Percentiles rank a stretch among this genome's conserved stretches.
phyloP scores from a whole-genome alignment of 768 basidiomycete genomes.

The Gloeopeniophorella convolvens region DNA sequence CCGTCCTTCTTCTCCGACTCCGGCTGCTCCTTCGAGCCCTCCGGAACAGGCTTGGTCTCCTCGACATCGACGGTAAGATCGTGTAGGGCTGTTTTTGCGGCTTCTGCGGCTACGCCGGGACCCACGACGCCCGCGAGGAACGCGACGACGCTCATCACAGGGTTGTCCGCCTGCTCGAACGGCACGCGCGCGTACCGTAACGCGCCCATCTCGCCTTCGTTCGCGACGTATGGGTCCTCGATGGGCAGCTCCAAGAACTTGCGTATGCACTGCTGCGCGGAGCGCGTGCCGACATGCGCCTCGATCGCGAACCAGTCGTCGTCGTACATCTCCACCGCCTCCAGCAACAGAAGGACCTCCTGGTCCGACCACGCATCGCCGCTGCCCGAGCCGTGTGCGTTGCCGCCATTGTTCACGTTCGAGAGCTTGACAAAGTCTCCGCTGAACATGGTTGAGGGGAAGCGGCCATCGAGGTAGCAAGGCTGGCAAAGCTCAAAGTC shows the following conservation, averaged over 20 bases:
- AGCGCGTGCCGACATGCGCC: conserved; percentile 87
- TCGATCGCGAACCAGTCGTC: conserved; percentile 94
- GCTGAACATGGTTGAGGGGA: conserved; percentile 92
- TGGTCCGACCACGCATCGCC: conserved; percentile 81
- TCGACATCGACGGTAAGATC: conserved; percentile 59
- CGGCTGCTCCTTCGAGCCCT: conserved; percentile 27
- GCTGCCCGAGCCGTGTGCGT: conserved; percentile 33
- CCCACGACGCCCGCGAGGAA: conserved; percentile 92
- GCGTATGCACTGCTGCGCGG: conserved; percentile 90
- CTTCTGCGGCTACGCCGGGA: conserved; percentile 87
- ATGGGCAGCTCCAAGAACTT: conserved; percentile 96
- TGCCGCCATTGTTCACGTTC: conserved; percentile 27
- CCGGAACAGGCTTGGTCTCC: conserved; percentile 23
- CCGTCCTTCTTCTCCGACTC: conserved; percentile 32
- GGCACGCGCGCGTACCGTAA: conserved; percentile 75
- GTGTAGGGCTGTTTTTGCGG: conserved; percentile 84
- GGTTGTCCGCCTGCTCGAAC: conserved; percentile 93
- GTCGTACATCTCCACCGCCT: conserved; percentile 96
- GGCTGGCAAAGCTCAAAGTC: conserved; percentile 85
- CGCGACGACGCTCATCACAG: conserved; percentile 97
- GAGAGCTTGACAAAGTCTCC: conserved; percentile 94
- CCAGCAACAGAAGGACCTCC: conserved; percentile 83
- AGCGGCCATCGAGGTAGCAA: conserved; percentile 95
- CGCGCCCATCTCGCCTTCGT: conserved; percentile 69
- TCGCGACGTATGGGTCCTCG: conserved; percentile 85